Evolutionary conservation across 768 basidiomycete genomes (phyloP), one percentile per base, ranked within the genome.

Genomic region (Calocybe gangraenosa): DNA sequence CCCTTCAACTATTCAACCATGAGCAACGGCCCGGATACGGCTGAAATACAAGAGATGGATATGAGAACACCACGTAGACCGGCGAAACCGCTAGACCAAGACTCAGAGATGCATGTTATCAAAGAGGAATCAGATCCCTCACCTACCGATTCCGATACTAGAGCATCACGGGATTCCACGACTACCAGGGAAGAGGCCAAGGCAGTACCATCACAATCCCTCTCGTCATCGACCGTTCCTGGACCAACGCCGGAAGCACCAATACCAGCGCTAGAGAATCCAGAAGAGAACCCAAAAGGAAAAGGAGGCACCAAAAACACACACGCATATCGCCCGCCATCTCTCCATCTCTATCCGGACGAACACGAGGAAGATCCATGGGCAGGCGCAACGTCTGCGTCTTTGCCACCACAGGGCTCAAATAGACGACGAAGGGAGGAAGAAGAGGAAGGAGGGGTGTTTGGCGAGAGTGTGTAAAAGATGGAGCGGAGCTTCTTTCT

Each of bases 1-100:
- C 46, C 50, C 0, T 51, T 48, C 7, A 39, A 37, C 10, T 41
- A 47, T 17, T 28, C 25, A 28, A 11, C 25, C 11, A 11, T 5
- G 6, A 28, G 5, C 11, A 28, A 28, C 11, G 25, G 25, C 6
- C 11, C 25, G 11, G 25, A 28, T 11, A 11, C 25, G 5, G 5
- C 25, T 28, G 25, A 28, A 6, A 5, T 28, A 11, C 25, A 28
- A 11, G 25, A 28, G 6, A 28, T 11, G 25, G 25, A 28, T 28
- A 28, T 28, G 25, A 28, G 6, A 11, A 28, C 25, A 28, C 25
- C 25, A 28, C 25, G 25, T 28, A 28, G 25, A 28, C 6, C 11
- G 25, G 11, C 25, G 25, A 28, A 28, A 11, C 11, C 25, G 25
- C 11, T 28, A 28, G 25, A 28, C 6, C 25, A 28, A 28, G 25